These are phyloP conservation scores for Pisolithus albus DNA, from an alignment of 768 basidiomycete species.

Conservation along the genomic window DNA sequence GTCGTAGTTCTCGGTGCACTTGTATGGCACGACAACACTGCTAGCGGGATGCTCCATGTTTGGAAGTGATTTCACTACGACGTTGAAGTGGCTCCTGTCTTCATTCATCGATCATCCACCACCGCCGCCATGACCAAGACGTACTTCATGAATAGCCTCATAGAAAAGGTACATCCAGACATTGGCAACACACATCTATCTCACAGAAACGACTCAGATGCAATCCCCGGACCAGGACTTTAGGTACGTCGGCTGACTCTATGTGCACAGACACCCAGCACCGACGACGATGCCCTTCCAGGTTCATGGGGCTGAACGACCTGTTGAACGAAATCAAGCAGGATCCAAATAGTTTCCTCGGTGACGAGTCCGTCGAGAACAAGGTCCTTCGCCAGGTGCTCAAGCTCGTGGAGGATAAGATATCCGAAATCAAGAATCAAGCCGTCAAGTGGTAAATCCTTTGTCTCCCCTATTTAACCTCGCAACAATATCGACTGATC, in stretches of 20 bases:
- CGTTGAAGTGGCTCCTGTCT: too few relatives aligned
- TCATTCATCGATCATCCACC: not conserved
- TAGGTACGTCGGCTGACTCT: conserved; percentile 42
- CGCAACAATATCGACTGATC: not conserved
- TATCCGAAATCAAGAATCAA: conserved; percentile 97
- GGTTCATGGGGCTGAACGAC: conserved; percentile 97
- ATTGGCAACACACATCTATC: not conserved
- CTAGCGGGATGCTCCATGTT: too few relatives aligned
- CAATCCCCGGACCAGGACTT: conserved; percentile 89
- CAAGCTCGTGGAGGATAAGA: conserved; percentile 84
- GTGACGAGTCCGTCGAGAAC: conserved; percentile 82
- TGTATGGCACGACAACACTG: too few relatives aligned
- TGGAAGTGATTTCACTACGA: too few relatives aligned
- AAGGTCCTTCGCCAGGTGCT: conserved; percentile 82
- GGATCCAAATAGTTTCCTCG: conserved; percentile 65
- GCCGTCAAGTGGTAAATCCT: conserved; percentile 84
- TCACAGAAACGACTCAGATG: conserved; percentile 49
- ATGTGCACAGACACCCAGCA: conserved; percentile 4
- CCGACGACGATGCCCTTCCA: conserved; percentile 27
- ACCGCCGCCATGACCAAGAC: conserved; percentile 66
- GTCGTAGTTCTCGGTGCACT: too few relatives aligned
- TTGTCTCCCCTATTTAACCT: not conserved
- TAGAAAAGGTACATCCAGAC: conserved; percentile 56
- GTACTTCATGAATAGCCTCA: conserved; percentile 77
- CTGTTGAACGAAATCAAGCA: conserved; percentile 82